Evolutionary conservation across 345 rosid species (phyloP), one percentile per base, ranked within the genome.

Genomic region (Laguncularia racemosa): DNA sequence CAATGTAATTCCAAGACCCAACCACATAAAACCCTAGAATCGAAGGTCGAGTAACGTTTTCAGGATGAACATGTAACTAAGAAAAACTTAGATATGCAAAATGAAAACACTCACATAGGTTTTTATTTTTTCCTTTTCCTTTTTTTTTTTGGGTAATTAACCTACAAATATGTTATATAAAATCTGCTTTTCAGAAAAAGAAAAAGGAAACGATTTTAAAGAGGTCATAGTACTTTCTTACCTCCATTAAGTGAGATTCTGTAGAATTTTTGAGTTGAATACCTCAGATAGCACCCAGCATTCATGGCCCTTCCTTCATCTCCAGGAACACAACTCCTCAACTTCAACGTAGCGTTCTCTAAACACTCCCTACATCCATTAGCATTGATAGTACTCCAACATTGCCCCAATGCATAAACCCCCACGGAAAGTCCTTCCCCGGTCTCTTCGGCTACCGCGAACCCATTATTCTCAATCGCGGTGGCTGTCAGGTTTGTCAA

Each of bases 221-320:
- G 16, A 9, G 47, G 43, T 47, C 18, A 40, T 7, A 20, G 16
- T 49, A 40, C 61, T 58, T 58, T 44, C 46, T 16, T 33, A 62
- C 70, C 70, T 16, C 54, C 46, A 23, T 48, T 10, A 40, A 49
- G 8, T 14, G 14, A 20, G 45, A 48, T 44, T 26, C 50, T 61
- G 20, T 50, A 61, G 19, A 71, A 71, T 0, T 56, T 55, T 13
- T 14, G 0, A 14, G 65, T 61, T 0, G 76, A 72, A 51, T 72
- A 72, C 61, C 72, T 55, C 57, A 72, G n/a, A 62, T 52, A 72
- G 52, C 76, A 72, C 10, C 76, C 76, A 2, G 76, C 57, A 43
- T 67, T 67, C 58, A 72, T 14, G 0, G 61, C 72, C 48, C 72
- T 64, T 40, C 72, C 76, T 26, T 72, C 72, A 33, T 21, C 19